These are phyloP conservation scores for Taphrina sp. DNA, from an alignment of 1,139 yeast species.

Conservation along the genomic window DNA sequence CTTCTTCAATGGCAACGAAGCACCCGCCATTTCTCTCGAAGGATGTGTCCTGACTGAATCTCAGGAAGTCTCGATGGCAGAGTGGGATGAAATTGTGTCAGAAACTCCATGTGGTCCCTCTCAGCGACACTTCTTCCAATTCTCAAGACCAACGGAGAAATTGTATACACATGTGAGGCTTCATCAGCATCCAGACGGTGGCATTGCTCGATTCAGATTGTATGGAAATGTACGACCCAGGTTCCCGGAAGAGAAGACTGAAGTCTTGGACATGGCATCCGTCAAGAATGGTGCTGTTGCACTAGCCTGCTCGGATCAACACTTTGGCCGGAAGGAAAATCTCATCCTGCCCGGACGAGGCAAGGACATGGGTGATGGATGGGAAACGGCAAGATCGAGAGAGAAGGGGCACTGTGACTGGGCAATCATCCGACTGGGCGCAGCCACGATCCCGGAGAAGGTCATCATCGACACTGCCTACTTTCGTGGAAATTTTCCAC, in stretches of 20 bases:
- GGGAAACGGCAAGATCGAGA: constrained; percentile 95
- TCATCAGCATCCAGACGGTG: constrained; percentile 95
- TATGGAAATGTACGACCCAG: constrained; percentile 78
- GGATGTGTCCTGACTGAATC: constrained; percentile 52
- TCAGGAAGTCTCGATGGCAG: constrained; percentile 42
- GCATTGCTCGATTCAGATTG: constrained; percentile 87
- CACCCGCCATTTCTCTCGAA: constrained; percentile 84
- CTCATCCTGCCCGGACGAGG: constrained; percentile 90
- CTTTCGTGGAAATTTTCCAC: constrained; percentile 91
- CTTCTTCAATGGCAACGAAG: constrained; percentile 90
- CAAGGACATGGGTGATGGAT: constrained; percentile 93
- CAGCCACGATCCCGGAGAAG: constrained; percentile 52
- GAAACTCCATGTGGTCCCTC: constrained; percentile 83
- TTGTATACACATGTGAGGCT: constrained; percentile 75
- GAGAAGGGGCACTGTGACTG: constrained; percentile 82
- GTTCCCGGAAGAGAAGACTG: constrained; percentile 51
- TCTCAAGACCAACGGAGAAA: constrained; percentile 55
- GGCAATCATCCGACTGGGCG: constrained; percentile 79
- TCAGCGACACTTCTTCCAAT: constrained; percentile 75
- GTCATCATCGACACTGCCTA: constrained; percentile 86
- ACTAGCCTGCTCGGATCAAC: constrained; percentile 78
- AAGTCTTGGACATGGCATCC: constrained; percentile 69
- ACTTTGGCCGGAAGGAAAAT: constrained; percentile 87
- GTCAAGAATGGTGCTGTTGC: constrained; percentile 89
- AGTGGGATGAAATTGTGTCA: constrained; percentile 71